Base-by-base conservation (phyloP, 164 flowering plant genomes). In the Nymphaea colorata region DNA sequence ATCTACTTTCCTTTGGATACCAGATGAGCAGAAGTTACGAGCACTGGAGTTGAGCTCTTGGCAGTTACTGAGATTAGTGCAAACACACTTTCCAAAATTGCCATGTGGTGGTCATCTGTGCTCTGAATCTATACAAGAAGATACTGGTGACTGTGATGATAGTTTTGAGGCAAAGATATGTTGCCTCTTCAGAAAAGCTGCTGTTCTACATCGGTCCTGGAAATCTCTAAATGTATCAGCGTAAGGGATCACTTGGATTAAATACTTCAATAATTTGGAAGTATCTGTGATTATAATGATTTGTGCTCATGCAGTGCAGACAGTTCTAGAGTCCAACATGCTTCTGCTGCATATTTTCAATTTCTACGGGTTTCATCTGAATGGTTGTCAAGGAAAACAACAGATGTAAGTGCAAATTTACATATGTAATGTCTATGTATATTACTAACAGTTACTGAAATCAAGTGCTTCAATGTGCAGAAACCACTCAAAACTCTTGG, bases 41-140 rank as follows among this genome's bases (percentile, higher is more conserved):
- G 87, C 89, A 45, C 69, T 91, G 73, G 87, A 94, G 75, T 74
- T 88, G 73, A 94, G 91, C 79, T 84, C 96, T 11, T 94, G 96
- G 97, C 97, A 94, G 68, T 76, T 94, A 71, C 70, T 87, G 42
- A 82, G 93, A 79, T 78, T 94, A 70, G 77, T 91, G 43, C 79
- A 81, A 75, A 88, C 86, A 65, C 93, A 91, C 12, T 66, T 88
- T 66, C 83, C 91, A 64, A 77, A 78, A 55, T 74, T 85, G 62
- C 72, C 78, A 14, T 84, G 89, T 77, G 75, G 66, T 66, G 74
- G 45, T 44, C 75, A 69, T 53, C 69, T 71, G 3, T 83, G 79
- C 68, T 74, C 69, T 70, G 77, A 59, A 18, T 43, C 53, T 55
- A 62, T 36, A 51, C 43, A 74, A 71, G 77, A 67, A 69, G 68